Percentiles rank a stretch among this genome's conserved stretches.
phyloP scores from a whole-genome alignment of 1,139 yeast genomes.

The Saccharomyces hybrid region DNA sequence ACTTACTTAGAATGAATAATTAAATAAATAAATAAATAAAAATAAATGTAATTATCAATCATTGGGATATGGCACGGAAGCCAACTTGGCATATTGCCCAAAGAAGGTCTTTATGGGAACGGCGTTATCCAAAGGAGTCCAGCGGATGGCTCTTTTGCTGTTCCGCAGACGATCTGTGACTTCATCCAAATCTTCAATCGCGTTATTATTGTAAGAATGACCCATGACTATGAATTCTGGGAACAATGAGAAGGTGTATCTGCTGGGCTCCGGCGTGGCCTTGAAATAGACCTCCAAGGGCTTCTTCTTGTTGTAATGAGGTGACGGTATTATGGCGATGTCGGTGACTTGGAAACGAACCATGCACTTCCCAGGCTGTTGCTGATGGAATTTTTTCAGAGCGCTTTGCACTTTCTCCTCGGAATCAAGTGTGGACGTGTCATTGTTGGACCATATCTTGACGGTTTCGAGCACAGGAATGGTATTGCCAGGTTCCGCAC shows the following conservation, averaged over 20 bases:
- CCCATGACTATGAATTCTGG: not conserved
- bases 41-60: not conserved
- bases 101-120: conserved; percentile 8
- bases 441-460: conserved; percentile 11
- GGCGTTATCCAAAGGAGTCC: conserved; percentile 2
- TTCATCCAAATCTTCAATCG: not conserved
- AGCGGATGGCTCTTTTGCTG: not conserved
- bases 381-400: not conserved
- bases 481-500: conserved; percentile 8
- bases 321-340: not conserved
- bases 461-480: conserved; percentile 9
- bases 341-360: not conserved
- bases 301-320: not conserved
- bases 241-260: not conserved
- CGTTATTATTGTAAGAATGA: not conserved
- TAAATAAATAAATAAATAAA: not conserved
- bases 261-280: not conserved
- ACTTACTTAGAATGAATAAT: not conserved
- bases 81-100: conserved; percentile 7
- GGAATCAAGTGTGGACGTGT: not conserved
- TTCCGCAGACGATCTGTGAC: not conserved
- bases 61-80: not conserved
- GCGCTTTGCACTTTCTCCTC: not conserved
- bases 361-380: not conserved
- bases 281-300: not conserved